These are phyloP conservation scores for Saccharomycopsis olivae DNA, from an alignment of 805 yeast genomes.

Conservation along the genomic window DNA sequence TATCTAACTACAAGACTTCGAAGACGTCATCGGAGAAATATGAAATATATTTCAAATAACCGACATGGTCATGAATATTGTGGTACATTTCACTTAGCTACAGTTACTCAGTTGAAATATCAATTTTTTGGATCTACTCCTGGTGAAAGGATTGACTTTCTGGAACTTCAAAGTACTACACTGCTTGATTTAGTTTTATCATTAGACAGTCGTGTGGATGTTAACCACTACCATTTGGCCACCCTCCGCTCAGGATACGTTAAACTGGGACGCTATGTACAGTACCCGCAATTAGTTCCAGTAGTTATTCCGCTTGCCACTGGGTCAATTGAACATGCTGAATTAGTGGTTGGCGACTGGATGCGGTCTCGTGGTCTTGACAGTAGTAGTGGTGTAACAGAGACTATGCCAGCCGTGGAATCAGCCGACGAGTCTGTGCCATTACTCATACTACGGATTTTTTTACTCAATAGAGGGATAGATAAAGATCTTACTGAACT, in stretches of 20 bases:
- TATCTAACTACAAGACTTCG: conserved; percentile 12
- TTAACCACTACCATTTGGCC: conserved; percentile 24
- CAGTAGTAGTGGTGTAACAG: no score
- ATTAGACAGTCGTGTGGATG: conserved; percentile 35
- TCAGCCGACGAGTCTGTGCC: no score
- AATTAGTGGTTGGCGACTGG: conserved; percentile 20
- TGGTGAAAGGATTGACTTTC: conserved; percentile 7
- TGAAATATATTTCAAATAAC: conserved; percentile 7
- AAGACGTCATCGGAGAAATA: conserved; percentile 7
- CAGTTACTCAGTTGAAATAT: conserved; percentile 15
- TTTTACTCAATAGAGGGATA: no score
- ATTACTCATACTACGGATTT: no score
- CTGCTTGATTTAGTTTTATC: conserved; percentile 34
- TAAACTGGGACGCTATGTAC: background rate
- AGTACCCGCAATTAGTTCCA: conserved; percentile 23
- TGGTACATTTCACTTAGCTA: conserved; percentile 15
- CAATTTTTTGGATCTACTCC: conserved; percentile 13
- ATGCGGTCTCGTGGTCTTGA: no score
- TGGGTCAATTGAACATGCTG: conserved; percentile 36
- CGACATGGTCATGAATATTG: conserved; percentile 10
- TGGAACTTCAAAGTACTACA: conserved; percentile 10
- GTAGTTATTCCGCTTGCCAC: conserved; percentile 34
- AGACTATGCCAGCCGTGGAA: no score
- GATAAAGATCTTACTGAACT: no score
- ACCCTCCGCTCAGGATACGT: conserved; percentile 20